Evolutionary conservation across 257 asterid species (phyloP), one percentile per base, ranked within the genome.

Genomic region (Solanum verrucosum): DNA sequence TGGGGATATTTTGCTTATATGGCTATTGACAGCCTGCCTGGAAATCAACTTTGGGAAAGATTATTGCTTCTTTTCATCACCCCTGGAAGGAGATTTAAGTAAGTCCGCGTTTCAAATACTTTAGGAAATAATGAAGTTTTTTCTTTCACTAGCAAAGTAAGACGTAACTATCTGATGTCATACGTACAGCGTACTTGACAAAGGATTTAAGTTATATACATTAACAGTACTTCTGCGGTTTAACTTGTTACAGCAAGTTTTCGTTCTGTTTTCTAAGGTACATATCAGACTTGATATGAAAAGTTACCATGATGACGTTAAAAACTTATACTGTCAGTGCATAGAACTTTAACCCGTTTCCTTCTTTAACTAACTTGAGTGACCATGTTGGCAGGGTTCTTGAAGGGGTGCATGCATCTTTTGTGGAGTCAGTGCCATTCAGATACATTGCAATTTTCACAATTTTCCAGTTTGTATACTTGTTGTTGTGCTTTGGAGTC

Each of bases 1-100:
- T 74, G 82, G 82, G 82, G 82, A 5, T 74, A 35, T 74, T 74
- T 74, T n/a, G 94, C 94, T 3, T 94, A 94, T 85, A 94, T 93
- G 96, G 96, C 96, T 23, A 93, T 94, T 29, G 96, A 94, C 70
- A 94, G 96, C 86, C 93, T 94, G 42, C 94, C 93, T 0, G 95
- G 96, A 42, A 94, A 93, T 12, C 96, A 94, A 70, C 87, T 93
- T 3, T 93, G 96, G 96, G 95, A 93, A 72, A 92, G 95, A 78
- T 87, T 91, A 4, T 40, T 91, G 70, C 94, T 93, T 59, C 91
- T 93, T 84, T 91, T 94, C 78, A 68, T 94, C n/a, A 84, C 93
- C 18, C 93, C 95, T 3, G 91, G 86, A 13, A 92, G 93, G 7
- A 87, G 93, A 83, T 94, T 84, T 88, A 92, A 87, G 96, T 94